Evolutionary conservation across 441 rosid genomes (phyloP), one percentile per base, ranked within the genome.

Genomic region (Populus hybrid): DNA sequence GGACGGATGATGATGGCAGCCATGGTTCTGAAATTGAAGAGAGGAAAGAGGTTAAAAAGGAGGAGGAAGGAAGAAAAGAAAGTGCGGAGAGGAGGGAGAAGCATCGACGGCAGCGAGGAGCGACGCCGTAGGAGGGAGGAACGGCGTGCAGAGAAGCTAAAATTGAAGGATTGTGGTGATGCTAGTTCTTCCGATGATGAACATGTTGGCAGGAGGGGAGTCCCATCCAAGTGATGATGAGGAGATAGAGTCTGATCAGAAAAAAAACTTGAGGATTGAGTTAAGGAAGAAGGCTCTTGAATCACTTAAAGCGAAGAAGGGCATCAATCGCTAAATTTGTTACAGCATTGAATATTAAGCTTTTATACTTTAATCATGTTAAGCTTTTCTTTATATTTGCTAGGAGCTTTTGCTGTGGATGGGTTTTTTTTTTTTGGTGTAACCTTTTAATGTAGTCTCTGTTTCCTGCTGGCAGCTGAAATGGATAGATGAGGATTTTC

Each of bases 241-340:
- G 53, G 91, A 81, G 78, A 73, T 79, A 72, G 87, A 83, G 68
- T 74, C 88, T 31, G 90, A 91, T 79, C 95, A 91, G 86, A n/a
- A n/a, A 92, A 88, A 88, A 88, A 82, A 83, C 99, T 97, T 76
- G 99, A 97, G n/a, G 89, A 89, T 94, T 76, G 98, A 97, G 89
- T 74, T 94, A 82, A 87, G 98, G 86, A 88, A 91, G 87, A 94
- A 91, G 88, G 99, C 99, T 72, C 86, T 97, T 0, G 99, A 97
- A 83, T 87, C 97, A 40, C 82, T 93, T 72, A 97, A 97, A 91
- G 99, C 99, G 72, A 97, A 97, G 93, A 97, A 90, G 93, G 92
- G 92, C n/a, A n/a, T n/a, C n/a, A n/a, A n/a, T n/a, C n/a, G n/a
- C n/a, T n/a, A n/a, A n/a, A n/a, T n/a, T n/a, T 69, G 72, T 75